Base-by-base conservation (phyloP, 176 grass and related monocot species). In the Melocanna baccifera region DNA sequence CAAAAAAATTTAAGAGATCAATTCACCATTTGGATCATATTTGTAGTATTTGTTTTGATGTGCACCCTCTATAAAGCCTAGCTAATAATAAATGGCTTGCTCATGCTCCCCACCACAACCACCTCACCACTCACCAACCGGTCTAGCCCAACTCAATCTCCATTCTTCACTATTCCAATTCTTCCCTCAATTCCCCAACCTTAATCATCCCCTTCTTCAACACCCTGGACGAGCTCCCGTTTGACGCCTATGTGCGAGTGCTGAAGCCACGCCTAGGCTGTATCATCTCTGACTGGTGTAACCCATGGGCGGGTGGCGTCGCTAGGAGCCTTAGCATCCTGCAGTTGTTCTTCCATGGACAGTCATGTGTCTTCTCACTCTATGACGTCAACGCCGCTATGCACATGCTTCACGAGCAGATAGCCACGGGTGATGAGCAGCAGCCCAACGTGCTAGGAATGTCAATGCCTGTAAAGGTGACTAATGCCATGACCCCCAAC, bases 211-310 rank as follows among this genome's bases (percentile, higher is more conserved):
- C 84, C 20, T 74, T 94, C 43, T 87, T 92, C 37, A 11, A n/a
- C 30, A 84, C 71, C 11, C 22, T 88, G 59, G 42, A 1, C 19
- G 22, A 40, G 23, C 83, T 94, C 0, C 92, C 88, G 4, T 47
- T 94, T 16, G 83, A 88, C 40, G 39, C 47, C 5, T 84, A 91
- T 62, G 30, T 91, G 5, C 52, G 26, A 1, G 32, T 13, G 1
- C 79, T 59, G 19, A 2, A 19, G 34, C 40, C 22, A 1, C 81
- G 2, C 10, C 88, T 79, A 6, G 88, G 67, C 80, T 94, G 92
- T 62, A n/a, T 94, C 73, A 62, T 94, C 71, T 62, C 69, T 13
- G 86, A 91, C 76, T 81, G 73, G 59, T 91, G 73, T n/a, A 79
- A 81, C 53, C 45, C 84, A 13, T 94, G 92, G 92, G 85, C 89